Conservation (phyloP, 1,284 basidiomycete genomes). For the Heterobasidion annosum region DNA sequence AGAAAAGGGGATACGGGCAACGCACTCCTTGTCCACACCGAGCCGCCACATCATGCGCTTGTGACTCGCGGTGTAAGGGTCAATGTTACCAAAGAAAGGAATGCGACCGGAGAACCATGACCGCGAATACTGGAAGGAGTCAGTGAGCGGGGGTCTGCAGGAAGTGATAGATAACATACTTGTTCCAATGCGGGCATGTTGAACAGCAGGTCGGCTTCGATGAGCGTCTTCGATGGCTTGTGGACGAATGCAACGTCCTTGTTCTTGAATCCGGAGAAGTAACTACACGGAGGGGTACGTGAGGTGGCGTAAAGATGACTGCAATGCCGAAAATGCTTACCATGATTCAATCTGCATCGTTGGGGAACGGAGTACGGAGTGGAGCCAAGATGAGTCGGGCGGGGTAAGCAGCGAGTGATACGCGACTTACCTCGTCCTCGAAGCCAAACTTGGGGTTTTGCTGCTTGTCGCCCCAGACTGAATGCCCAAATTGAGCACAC, state of each 20-base stretch:
- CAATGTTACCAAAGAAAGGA: constrained; percentile 38
- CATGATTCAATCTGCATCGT: constrained; percentile 44
- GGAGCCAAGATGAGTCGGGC: constrained; percentile 3
- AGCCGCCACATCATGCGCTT: constrained; percentile 41
- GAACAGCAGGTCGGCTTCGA: constrained; percentile 86
- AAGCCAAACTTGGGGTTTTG: constrained; percentile 67
- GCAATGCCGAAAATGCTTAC: constrained; percentile 22
- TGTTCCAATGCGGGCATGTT: constrained; percentile 88
- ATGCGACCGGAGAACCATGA: constrained; percentile 30
- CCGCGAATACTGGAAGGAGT: constrained; percentile 5
- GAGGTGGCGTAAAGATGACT: background rate
- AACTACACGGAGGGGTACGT: constrained; percentile 32
- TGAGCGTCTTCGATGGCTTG: constrained; percentile 64
- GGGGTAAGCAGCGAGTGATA: too few relatives aligned
- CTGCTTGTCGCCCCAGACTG: constrained; percentile 61
- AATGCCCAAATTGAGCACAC: constrained; percentile 2
- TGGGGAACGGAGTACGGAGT: constrained; percentile 13
- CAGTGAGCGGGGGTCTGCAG: background rate
- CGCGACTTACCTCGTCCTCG: constrained; percentile 60
- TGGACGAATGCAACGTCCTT: constrained; percentile 91
- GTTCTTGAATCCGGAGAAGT: constrained; percentile 77
- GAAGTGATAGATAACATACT: constrained; percentile 27
- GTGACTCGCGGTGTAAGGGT: constrained; percentile 54
- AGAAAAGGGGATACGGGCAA: constrained; percentile 7
- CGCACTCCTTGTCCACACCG: constrained; percentile 55